Percentiles rank a stretch among this genome's conserved stretches.
These are phyloP conservation scores for Blastocystis sp. DNA, from an alignment of 352 stramenopile species.

Conservation along the genomic window DNA sequence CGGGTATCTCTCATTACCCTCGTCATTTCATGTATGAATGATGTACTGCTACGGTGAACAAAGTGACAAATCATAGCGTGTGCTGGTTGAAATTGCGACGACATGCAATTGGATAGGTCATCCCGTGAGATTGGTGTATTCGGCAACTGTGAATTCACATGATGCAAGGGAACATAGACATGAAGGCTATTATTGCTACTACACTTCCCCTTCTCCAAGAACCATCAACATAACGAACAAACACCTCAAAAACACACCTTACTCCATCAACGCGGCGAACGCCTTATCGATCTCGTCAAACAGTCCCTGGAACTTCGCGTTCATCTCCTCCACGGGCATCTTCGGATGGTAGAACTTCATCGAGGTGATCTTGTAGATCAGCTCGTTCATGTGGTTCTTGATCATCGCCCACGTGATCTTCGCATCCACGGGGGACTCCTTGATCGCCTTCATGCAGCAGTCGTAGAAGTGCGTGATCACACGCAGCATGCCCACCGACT, in stretches of 20 bases:
- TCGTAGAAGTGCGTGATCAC: slow-evolving; percentile 97
- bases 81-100: no score
- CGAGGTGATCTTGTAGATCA: slow-evolving; percentile 1
- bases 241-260: neutral
- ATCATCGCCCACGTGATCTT: slow-evolving; percentile 93
- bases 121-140: no score
- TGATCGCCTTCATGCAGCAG: slow-evolving; percentile 91
- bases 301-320: neutral
- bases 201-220: no score
- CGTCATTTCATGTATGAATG: no score
- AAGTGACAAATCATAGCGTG: no score
- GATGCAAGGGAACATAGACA: no score
- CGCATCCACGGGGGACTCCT: slow-evolving; percentile 80
- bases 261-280: neutral
- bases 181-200: no score
- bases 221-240: no score
- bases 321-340: neutral
- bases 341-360: slow-evolving; percentile 14
- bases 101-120: no score
- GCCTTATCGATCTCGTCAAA: neutral
- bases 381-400: slow-evolving; percentile 84
- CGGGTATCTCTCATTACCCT: no score
- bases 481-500: slow-evolving; percentile 79
- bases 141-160: no score
- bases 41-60: no score